phyloP scores from a whole-genome alignment of 2,329 filamentous ascomycete genomes.

The Celoporthe dispersa region DNA sequence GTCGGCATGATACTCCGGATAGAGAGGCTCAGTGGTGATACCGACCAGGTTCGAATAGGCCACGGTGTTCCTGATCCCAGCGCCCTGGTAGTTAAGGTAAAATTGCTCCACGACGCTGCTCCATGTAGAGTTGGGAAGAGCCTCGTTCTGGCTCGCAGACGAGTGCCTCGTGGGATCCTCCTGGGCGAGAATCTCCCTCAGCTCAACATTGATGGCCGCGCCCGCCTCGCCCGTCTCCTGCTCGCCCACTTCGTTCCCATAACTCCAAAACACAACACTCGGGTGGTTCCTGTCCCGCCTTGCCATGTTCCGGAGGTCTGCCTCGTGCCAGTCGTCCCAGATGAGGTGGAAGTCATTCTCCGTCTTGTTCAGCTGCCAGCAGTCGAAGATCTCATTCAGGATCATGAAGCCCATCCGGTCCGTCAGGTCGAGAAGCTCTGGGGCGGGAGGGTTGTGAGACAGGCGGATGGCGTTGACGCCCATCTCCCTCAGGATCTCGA shows the following conservation, averaged over 20 bases:
- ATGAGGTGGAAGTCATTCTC: constrained; percentile 55
- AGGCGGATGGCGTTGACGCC: constrained; percentile 55
- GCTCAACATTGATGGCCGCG: constrained; percentile 38
- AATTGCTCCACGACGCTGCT: constrained; percentile 50
- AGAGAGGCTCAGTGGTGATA: constrained; percentile 39
- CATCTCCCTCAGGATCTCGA: constrained; percentile 54
- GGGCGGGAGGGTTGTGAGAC: constrained; percentile 57
- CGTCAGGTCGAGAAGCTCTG: constrained; percentile 53
- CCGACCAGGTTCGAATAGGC: constrained; percentile 31
- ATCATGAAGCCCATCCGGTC: constrained; percentile 56
- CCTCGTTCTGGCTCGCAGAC: constrained; percentile 53
- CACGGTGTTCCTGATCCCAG: constrained; percentile 45
- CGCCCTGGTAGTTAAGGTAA: constrained; percentile 61
- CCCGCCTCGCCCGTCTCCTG: constrained; percentile 44
- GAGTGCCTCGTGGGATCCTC: constrained; percentile 53
- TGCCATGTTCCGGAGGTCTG: constrained; percentile 55
- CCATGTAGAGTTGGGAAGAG: constrained; percentile 45
- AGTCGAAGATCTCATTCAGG: constrained; percentile 59
- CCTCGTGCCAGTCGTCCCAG: constrained; percentile 58
- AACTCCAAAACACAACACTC: constrained; percentile 56
- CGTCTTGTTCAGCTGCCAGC: constrained; percentile 52
- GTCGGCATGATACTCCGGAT: constrained; percentile 47
- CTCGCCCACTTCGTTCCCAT: constrained; percentile 59
- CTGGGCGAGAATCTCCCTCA: constrained; percentile 47
- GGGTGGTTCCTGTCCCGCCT: constrained; percentile 60